Evolutionary conservation across 2,329 filamentous ascomycete genomes (phyloP), one percentile per base, ranked within the genome.

Genomic region (Malbranchea cinnamomea): DNA sequence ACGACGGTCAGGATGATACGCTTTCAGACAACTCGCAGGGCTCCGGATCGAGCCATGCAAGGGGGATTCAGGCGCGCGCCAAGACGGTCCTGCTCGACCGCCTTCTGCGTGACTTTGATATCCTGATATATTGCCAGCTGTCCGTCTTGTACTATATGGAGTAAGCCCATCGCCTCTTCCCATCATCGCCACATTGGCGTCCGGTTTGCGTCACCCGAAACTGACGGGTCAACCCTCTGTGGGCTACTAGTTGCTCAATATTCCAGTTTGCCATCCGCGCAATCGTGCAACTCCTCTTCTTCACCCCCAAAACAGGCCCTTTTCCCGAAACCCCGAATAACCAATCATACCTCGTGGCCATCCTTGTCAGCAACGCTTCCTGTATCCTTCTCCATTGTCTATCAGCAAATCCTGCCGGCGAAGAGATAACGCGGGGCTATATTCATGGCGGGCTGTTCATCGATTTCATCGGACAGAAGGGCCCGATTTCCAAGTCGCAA

Each of bases 111-210:
- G 62, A 65, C 41, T 49, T 75, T 24, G 71, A 76, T 42, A 60
- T 69, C 41, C 44, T 72, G 27, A 62, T 73, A 33, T 75, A 72
- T 52, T 65, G 70, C 47, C 58, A 76, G 53, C 54, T 76, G 35
- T 68, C 70, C 21, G 60, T 63, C 5, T 50, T 74, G 35, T 76
- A 76, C 49, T 70, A 75, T 47, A 62, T 74, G 52, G 71, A 76
- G 69, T 74, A 59, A 43, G 65, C 16, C 23, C 6, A 16, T 2
- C 3, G 10, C 10, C 5, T 16, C 10, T 13, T 4, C 8, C 7
- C 7, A 26, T 8, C 14, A 12, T 9, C 14, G 12, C 6, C 7
- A 4, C 12, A 19, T 8, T 26, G n/a, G 12, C 44, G 19, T 32
- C 32, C 17, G 30, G 33, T 28, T 15, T 35, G 14, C 19, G 13